Percentiles rank a stretch among this genome's conserved stretches.
Evolutionary conservation across 257 asterid species (phyloP).

Genomic region (Buddleja alternifolia): DNA sequence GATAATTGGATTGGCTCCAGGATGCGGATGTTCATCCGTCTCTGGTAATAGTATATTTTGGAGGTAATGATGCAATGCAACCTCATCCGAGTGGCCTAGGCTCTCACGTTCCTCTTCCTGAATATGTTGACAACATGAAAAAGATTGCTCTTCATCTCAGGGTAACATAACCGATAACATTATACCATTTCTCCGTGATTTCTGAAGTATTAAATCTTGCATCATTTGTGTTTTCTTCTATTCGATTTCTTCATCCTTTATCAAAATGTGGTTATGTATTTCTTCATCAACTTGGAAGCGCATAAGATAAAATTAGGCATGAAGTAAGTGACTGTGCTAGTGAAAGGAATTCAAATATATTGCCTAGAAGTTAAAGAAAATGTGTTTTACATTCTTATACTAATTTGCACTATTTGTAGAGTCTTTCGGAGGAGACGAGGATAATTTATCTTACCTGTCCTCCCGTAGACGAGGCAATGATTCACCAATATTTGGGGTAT

Average conservation of each 20-base stretch:
- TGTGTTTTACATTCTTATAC: conserved; percentile 15
- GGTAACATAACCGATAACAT: conserved; percentile 5
- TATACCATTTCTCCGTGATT: background rate
- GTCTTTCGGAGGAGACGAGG: conserved; percentile 43
- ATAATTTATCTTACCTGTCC: conserved; percentile 53
- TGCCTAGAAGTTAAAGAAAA: too few species aligned
- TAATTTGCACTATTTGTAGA: conserved; percentile 30
- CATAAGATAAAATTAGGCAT: too few species aligned
- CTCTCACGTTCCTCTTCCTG: conserved; percentile 57
- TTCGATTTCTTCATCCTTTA: too few species aligned
- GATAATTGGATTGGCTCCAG: conserved; percentile 22
- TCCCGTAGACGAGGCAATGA: conserved; percentile 50
- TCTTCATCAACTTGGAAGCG: too few species aligned
- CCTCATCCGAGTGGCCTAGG: conserved; percentile 50
- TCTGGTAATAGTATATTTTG: conserved; percentile 54
- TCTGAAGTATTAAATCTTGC: background rate
- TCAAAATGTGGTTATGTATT: too few species aligned
- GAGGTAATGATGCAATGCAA: conserved; percentile 53
- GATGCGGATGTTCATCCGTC: conserved; percentile 48
- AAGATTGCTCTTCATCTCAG: conserved; percentile 40
- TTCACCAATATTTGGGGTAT: conserved; percentile 42
- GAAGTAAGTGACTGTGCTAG: too few species aligned
- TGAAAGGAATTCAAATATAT: too few species aligned
- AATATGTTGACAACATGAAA: conserved; percentile 56
- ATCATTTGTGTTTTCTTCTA: too few species aligned